Evolutionary conservation across 1,284 basidiomycete species (phyloP), one percentile per base, ranked within the genome.

Genomic region (Trametes sp.): DNA sequence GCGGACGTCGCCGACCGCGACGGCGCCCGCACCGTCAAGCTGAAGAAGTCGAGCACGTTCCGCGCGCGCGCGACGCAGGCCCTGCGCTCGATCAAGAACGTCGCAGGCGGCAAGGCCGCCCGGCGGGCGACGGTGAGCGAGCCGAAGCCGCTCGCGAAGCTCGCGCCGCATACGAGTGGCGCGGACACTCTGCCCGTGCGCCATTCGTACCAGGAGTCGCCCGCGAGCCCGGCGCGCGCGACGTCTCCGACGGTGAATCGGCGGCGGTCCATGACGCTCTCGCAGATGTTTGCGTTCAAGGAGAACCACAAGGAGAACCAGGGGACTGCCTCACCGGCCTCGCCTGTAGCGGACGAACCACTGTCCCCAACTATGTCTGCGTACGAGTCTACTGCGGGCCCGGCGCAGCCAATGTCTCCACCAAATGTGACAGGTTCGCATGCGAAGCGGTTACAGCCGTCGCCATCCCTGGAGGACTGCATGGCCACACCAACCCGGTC

Each of bases 1-100:
- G 64, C 69, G 54, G 75, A 78, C 54, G 65, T 71, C n/a, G 66
- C 60, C 8, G 69, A 71, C 23, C 57, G 64, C 44, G 64, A 70
- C n/a, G 66, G 61, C 8, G 69, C 71, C 23, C 57, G 64, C 44
- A 65, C 54, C 10, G 59, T 71, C 31, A 61, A 66, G 52, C 65
- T 76, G 35, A 85, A 82, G 72, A 80, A 80, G 57, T 77, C 84
- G 44, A 83, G 78, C 70, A 85, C 86, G 2, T 80, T 89, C 71
- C 84, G 78, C 66, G 79, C 80, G 23, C 82, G 86, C 48, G 89
- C 89, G 2, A 82, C 81, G 38, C 82, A 82, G 70, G 88, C 86
- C 14, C 80, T 91, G 58, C 80, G 76, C 68, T 87, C 87, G n/a
- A 82, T 91, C 46, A 84, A 81, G 77, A 86, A 78, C 65, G 81